Conservation (phyloP, 345 rosid species). For the Moricandia moricandioides region DNA sequence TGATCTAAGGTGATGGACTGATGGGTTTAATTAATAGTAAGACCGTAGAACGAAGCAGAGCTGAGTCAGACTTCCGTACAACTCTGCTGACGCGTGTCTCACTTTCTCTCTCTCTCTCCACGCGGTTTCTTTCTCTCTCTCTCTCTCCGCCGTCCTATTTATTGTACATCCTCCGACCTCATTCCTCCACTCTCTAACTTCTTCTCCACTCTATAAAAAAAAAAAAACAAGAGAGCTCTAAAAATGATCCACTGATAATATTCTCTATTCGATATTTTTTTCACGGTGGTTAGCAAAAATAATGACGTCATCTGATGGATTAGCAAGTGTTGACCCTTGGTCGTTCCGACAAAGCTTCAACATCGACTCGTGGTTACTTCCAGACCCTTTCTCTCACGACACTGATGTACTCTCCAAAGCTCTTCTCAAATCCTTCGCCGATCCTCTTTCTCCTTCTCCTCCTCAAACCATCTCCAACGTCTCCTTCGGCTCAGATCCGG, state of each 20-base stretch:
- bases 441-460: constrained; percentile 37
- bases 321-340: constrained; percentile 37
- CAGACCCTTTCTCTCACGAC: constrained; percentile 37
- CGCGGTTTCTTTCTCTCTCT: constrained; percentile 38
- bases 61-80: constrained; percentile 44
- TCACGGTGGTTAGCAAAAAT: background rate
- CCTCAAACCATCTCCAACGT: constrained; percentile 37
- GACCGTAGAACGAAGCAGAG: constrained; percentile 8
- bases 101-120: constrained; percentile 14
- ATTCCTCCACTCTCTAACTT: constrained; percentile 12
- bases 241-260: background rate
- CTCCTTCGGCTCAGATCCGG: constrained; percentile 39
- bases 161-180: constrained; percentile 8
- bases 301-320: constrained; percentile 32
- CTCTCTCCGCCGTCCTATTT: constrained; percentile 34
- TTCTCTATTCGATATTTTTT: background rate
- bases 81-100: constrained; percentile 37
- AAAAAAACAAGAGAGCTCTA: background rate
- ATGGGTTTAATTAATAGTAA: background rate
- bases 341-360: constrained; percentile 23
- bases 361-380: constrained; percentile 33
- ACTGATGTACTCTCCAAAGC: constrained; percentile 39
- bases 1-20: background rate
- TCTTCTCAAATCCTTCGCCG: constrained; percentile 50
- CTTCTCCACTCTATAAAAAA: background rate